Base-by-base conservation (phyloP, 2,329 filamentous ascomycete species). In the Penicillium freii region DNA sequence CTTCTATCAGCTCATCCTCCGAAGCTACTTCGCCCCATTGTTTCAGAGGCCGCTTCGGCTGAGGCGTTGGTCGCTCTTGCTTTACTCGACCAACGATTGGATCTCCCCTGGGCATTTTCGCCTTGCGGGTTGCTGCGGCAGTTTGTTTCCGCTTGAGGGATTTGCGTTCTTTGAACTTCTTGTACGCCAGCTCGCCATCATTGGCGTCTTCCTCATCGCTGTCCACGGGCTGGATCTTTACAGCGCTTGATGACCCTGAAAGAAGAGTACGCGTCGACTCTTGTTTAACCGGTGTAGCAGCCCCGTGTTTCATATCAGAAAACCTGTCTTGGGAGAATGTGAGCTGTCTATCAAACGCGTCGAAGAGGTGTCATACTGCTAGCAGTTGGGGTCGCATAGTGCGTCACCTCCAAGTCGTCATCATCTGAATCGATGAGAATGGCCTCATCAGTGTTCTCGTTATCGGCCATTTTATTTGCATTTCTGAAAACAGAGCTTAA, bases 161-260 rank as follows among this genome's bases (percentile, higher is more conserved):
- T 58, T 82, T 85, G 46, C 82, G 79, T 50, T 85, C 84, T 68
- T 87, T 88, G 70, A 86, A 87, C n/a, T 81, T 80, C 40, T 83
- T 76, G 61, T 90, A 90, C 8, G 81, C 80, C 11, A 71, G 65
- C 60, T 74, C 71, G 44, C 74, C 73, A 62, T 74, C 73, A 49
- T 75, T 74, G 53, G 76, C 73, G 4, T 69, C 67, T n/a, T 66
- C 64, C 52, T 68, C 65, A 33, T 73, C 68, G 47, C 65, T 69
- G 40, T 67, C 66, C 23, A 66, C 63, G 8, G 60, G 54, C 17
- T 66, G 38, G 33, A 72, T 58, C 11, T 69, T 65, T n/a, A 66
- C 53, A 7, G 61, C 58, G 27, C 62, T 62, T 31, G 54, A 53
- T 13, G 57, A 42, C 19, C 60, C 62, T 4, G 63, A 56, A 17